Base-by-base conservation (phyloP, 192 early-diverging fungal species). In the Backusella parvicylindrica region DNA sequence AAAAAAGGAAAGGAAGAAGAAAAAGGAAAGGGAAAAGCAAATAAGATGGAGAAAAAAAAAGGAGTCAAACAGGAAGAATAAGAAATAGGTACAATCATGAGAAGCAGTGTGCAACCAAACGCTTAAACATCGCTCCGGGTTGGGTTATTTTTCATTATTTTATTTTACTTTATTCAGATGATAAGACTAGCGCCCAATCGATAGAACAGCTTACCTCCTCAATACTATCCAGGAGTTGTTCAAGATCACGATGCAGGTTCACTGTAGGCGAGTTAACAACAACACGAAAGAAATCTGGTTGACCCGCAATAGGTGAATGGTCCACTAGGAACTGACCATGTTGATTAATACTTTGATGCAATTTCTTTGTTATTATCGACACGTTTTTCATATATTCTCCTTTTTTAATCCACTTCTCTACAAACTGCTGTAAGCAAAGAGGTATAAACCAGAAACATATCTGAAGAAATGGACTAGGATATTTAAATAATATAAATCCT, bases 401-500 rank as follows among this genome's bases (percentile, higher is more conserved):
- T 78, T 73, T 4, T 85, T 84, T 0, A 71, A 74, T 7, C 79
- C 72, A 72, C 18, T 63, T 72, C 37, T 30, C 7, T 11, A 64
- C 32, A 7, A 26, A 28, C 7, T 64, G 23, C 3, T 36, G 16
- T 1, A 75, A 31, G 3, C 47, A 28, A 36, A 71, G 30, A 16
- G 91, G 92, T 18, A 91, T 81, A 81, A 88, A 93, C 93, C 93
- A 94, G 77, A 94, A 94, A 68, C 92, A 94, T 43, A 93, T 47
- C 68, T 89, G 88, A 15, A 89, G 64, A 13, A 85, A 79, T 49
- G 71, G 82, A 67, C 63, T 70, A 50, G 74, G 80, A 53, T 82
- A 72, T 28, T 41, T 70, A 38, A 94, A 79, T 73, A 84, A 75
- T 74, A 83, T 83, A 31, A 86, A 82, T 30, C 85, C 80, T 35